phyloP scores from a whole-genome alignment of 1,284 basidiomycete genomes.

The Apiotrichum laibachii region DNA sequence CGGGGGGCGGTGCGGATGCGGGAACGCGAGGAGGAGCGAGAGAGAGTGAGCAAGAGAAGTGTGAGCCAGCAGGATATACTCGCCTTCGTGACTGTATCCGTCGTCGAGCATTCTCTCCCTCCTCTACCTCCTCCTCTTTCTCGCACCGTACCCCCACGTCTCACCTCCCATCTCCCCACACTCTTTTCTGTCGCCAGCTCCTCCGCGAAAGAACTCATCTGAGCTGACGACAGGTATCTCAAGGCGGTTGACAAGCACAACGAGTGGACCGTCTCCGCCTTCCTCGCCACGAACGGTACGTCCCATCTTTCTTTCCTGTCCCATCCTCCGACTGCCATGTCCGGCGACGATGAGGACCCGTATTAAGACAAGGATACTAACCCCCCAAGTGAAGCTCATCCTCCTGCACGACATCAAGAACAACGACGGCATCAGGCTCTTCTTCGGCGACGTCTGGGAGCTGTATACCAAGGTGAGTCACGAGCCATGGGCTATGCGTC shows the following conservation, averaged over 20 bases:
- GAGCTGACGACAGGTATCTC: constrained; percentile 65
- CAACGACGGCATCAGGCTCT: constrained; percentile 86
- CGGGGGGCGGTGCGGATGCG: not conserved
- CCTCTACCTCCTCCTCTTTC: not conserved
- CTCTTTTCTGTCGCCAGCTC: too few species aligned
- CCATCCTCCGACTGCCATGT: too few species aligned
- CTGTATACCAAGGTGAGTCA: constrained; percentile 78
- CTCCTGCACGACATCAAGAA: constrained; percentile 89
- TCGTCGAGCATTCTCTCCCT: not conserved
- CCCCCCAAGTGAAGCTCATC: constrained; percentile 64
- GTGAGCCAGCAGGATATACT: too few species aligned
- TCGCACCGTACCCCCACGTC: too few species aligned
- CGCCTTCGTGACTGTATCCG: too few species aligned
- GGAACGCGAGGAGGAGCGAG: not conserved
- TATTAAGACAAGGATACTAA: not conserved
- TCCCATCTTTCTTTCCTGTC: constrained; percentile 13
- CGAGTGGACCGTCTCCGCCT: constrained; percentile 93
- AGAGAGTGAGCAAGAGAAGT: too few species aligned
- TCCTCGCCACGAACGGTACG: constrained; percentile 88
- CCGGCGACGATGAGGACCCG: not conserved
- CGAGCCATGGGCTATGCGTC: too few species aligned
- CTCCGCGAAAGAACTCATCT: too few species aligned
- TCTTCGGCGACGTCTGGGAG: constrained; percentile 94
- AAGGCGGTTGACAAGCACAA: constrained; percentile 93
- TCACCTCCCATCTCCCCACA: too few species aligned